Percentiles rank a stretch among this genome's conserved stretches.
Evolutionary conservation across 768 basidiomycete species (phyloP).

Genomic region (Myochromella boudieri): DNA sequence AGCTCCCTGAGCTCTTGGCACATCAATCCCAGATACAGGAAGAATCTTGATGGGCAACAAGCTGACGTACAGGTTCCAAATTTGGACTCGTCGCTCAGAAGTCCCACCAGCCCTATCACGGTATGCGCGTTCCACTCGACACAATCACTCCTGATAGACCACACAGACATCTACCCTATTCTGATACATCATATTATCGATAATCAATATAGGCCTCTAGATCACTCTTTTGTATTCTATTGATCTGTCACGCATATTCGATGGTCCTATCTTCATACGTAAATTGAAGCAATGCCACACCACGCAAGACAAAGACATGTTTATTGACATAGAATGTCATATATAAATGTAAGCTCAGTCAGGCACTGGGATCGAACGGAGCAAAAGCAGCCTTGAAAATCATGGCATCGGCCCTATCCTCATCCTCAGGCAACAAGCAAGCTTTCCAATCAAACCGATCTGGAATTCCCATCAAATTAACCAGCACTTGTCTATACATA

Average conservation of each 20-base stretch:
- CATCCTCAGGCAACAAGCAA: conserved; percentile 79
- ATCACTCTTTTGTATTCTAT: background rate
- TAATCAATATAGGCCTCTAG: background rate
- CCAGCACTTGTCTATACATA: conserved; percentile 70
- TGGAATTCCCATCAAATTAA: conserved; percentile 69
- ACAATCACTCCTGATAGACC: too few relatives aligned
- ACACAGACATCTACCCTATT: background rate
- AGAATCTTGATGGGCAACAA: conserved; percentile 21
- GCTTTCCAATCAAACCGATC: conserved; percentile 91
- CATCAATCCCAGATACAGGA: conserved; percentile 38
- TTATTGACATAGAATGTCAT: too few relatives aligned
- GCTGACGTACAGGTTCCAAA: conserved; percentile 16
- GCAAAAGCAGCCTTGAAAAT: conserved; percentile 85
- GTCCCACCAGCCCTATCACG: conserved; percentile 7
- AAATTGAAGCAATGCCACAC: too few relatives aligned
- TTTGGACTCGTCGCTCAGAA: conserved; percentile 16
- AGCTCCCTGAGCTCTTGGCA: too few relatives aligned
- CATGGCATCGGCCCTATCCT: conserved; percentile 81
- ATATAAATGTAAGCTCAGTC: too few relatives aligned
- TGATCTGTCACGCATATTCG: background rate
- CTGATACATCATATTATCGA: background rate
- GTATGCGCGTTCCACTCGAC: conserved; percentile 10
- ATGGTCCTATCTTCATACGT: too few relatives aligned
- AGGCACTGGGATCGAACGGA: conserved; percentile 58
- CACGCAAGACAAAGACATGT: background rate